Base-by-base conservation (phyloP, 495 filamentous ascomycete genomes). In the Talaromyces borbonicus region DNA sequence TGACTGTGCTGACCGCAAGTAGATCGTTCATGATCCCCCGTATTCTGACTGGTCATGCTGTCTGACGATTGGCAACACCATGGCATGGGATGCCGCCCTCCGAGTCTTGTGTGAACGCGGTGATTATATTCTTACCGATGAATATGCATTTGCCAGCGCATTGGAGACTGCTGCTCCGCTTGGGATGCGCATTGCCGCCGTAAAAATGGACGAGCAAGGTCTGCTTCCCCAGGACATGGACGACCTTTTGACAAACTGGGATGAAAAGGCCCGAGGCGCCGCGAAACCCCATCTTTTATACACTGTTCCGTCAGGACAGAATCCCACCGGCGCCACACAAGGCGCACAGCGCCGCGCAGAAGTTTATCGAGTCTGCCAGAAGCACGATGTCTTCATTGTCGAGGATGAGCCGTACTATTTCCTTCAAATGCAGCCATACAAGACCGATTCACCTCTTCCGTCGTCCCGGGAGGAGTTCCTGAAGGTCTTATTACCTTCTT, bases 401-500 rank as follows among this genome's bases (percentile, higher is more conserved):
- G 90, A 97, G 65, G 90, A 97, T 59, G 90, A 97, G 58, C 90
- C 90, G n/a, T 95, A 95, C 64, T 97, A 96, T 66, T 98, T 90
- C 69, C 72, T 98, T 41, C 92, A 98, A 67, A 95, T 98, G 88
- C 79, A 86, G 58, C 80, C 86, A 1, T 92, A 90, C 63, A 71
- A 71, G 11, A 76, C 77, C 19, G 58, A 68, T 23, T 61, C 65
- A 2, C 73, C 77, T 15, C 70, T 74, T 0, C 77, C 79, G 2
- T 53, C 66, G 7, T 74, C 63, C 11, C 75, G 79, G 52, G 66
- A 68, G 5, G 77, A 77, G 1, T 83, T 84, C 59, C 69, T 84
- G 52, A 62, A 71, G 38, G 66, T 68, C 3, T 68, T 84, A 11
- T 69, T 81, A 7, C 79, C 79, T 0, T 78, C 73, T n/a, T 73